Evolutionary conservation across 2,329 filamentous ascomycete genomes (phyloP).

Genomic region (Aureobasidium leucospermi): DNA sequence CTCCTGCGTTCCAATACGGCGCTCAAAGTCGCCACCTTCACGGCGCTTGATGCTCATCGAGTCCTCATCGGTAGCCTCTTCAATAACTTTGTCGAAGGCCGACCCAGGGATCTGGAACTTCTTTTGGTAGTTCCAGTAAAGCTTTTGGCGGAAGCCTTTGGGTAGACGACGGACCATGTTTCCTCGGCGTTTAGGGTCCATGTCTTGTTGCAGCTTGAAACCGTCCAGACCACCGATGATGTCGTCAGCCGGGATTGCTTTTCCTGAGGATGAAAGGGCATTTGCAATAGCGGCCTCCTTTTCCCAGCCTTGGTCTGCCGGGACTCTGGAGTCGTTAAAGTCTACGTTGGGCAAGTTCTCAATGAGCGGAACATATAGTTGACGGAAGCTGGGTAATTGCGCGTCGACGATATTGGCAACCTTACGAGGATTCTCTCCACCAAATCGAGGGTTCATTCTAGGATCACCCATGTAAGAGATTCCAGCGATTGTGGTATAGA

Average conservation of each 20-base stretch:
- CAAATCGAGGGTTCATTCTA: conserved; percentile 69
- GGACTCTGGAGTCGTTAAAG: conserved; percentile 61
- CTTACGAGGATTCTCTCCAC: conserved; percentile 85
- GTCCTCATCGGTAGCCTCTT: conserved; percentile 63
- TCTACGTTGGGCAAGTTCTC: conserved; percentile 81
- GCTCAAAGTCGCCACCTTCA: conserved; percentile 79
- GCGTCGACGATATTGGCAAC: conserved; percentile 89
- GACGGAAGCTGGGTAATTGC: conserved; percentile 85
- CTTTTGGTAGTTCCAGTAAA: conserved; percentile 93
- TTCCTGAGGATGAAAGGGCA: conserved; percentile 28
- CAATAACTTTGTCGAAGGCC: conserved; percentile 80
- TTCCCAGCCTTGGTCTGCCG: conserved; percentile 33
- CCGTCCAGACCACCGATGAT: conserved; percentile 49
- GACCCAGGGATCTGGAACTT: conserved; percentile 78
- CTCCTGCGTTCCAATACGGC: conserved; percentile 67
- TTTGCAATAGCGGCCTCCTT: conserved; percentile 25
- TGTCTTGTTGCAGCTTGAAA: conserved; percentile 71
- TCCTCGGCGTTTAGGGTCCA: conserved; percentile 81
- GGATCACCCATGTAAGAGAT: conserved; percentile 94
- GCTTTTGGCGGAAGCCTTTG: conserved; percentile 72
- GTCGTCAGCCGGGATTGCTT: conserved; percentile 44
- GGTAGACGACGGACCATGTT: conserved; percentile 96
- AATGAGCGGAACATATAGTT: conserved; percentile 83
- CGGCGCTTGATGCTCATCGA: conserved; percentile 60
- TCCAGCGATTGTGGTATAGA: conserved; percentile 86